phyloP scores from a whole-genome alignment of 345 rosid genomes.

The Salix purpurea region DNA sequence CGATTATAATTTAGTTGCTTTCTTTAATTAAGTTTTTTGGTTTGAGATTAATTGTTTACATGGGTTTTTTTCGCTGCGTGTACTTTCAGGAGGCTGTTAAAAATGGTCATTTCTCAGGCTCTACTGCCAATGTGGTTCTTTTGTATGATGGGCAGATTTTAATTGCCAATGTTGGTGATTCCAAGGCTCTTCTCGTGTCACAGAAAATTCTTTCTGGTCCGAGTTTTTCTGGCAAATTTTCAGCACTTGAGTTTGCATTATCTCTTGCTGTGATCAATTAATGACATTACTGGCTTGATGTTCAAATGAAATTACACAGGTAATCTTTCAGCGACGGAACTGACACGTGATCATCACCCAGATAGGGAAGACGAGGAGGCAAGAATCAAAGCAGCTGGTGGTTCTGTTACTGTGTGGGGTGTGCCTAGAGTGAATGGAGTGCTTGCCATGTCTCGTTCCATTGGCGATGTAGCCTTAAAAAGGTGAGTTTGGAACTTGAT shows the following conservation, averaged over 20 bases:
- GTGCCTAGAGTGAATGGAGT: slow-evolving; percentile 28
- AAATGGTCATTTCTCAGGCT: slow-evolving; percentile 16
- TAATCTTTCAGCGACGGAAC: slow-evolving; percentile 7
- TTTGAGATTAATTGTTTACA: not conserved
- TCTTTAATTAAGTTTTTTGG: not conserved
- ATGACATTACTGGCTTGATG: not conserved
- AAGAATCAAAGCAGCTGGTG: slow-evolving; percentile 26
- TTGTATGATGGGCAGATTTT: slow-evolving; percentile 10
- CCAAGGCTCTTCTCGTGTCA: slow-evolving; percentile 18
- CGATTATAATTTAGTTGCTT: not conserved
- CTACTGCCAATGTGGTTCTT: slow-evolving; percentile 15
- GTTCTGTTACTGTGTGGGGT: slow-evolving; percentile 12
- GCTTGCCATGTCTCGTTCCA: slow-evolving; percentile 27
- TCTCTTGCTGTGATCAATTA: too few relatives aligned
- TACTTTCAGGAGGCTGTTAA: slow-evolving; percentile 17
- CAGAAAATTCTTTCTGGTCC: slow-evolving; percentile 5
- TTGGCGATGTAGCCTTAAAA: slow-evolving; percentile 24
- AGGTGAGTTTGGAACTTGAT: not conserved
- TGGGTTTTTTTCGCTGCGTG: not conserved
- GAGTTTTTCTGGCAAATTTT: not conserved
- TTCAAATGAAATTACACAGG: slow-evolving; percentile 6
- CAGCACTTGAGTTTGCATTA: too few relatives aligned
- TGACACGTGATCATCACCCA: slow-evolving; percentile 30
- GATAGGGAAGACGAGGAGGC: slow-evolving; percentile 22
- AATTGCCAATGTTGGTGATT: slow-evolving; percentile 30